phyloP scores from a whole-genome alignment of 139 green algal species.

The Parachlorella kessleri region DNA sequence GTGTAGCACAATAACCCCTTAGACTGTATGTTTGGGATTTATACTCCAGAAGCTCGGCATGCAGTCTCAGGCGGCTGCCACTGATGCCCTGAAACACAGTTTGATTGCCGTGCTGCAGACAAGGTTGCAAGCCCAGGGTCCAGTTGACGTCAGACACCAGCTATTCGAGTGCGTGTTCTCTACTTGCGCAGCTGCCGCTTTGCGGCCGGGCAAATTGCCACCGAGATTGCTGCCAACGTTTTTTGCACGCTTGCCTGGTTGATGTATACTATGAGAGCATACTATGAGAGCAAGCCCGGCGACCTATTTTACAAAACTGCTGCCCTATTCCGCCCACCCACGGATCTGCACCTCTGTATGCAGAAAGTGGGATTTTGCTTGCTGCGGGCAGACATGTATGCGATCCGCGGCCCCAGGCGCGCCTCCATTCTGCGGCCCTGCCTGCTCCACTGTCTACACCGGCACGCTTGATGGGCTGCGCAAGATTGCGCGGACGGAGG shows the following conservation, averaged over 20 bases:
- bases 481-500: conserved; percentile 63
- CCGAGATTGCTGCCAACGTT: no score
- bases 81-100: neutral
- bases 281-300: no score
- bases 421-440: conserved; percentile 12
- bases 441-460: conserved; percentile 8
- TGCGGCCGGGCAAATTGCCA: no score
- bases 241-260: no score
- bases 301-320: no score
- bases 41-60: no score
- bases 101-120: conserved; percentile 44
- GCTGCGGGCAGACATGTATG: conserved; percentile 31
- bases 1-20: no score
- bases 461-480: conserved; percentile 46
- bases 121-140: conserved; percentile 62
- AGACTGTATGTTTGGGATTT: no score
- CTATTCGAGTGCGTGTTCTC: neutral
- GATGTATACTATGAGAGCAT: no score
- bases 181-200: no score
- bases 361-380: conserved; percentile 52
- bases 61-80: conserved; percentile 31
- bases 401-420: neutral
- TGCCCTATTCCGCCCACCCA: no score
- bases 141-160: neutral
- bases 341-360: neutral